Evolutionary conservation across 2,329 filamentous ascomycete genomes (phyloP).

Genomic region (Claviceps sp.): DNA sequence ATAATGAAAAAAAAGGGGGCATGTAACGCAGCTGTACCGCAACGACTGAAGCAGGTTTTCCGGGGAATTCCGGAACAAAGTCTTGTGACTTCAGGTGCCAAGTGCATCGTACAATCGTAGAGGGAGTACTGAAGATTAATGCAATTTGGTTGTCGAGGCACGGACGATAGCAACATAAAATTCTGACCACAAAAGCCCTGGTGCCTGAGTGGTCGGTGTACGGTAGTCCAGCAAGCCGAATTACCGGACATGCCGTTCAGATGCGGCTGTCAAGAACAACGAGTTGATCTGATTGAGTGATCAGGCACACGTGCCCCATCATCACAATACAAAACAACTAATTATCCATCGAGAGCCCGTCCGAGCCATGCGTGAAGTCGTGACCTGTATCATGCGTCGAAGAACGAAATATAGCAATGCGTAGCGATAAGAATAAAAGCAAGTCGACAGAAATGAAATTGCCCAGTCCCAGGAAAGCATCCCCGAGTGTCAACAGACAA

Average conservation of each 20-base stretch:
- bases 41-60: constrained; percentile 18
- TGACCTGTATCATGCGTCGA: constrained; percentile 23
- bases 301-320: neutral
- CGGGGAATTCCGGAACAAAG: neutral
- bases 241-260: constrained; percentile 29
- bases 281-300: constrained; percentile 5
- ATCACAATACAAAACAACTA: constrained; percentile 6
- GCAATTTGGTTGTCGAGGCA: neutral
- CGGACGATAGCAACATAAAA: neutral
- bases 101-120: neutral
- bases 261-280: constrained; percentile 10
- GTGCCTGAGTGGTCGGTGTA: neutral
- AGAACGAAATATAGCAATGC: constrained; percentile 30
- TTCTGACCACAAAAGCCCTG: neutral
- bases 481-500: neutral
- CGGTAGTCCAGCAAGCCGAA: constrained; percentile 11
- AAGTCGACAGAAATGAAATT: constrained; percentile 10
- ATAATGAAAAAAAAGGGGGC: constrained; percentile 6
- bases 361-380: constrained; percentile 26
- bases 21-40: constrained; percentile 23
- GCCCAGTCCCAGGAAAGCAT: constrained; percentile 5
- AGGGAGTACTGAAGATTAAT: neutral
- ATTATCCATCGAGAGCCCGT: constrained; percentile 13
- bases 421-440: constrained; percentile 14
- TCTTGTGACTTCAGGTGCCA: constrained; percentile 1